phyloP scores from a whole-genome alignment of 805 yeast species.

The Candida loeiensis region DNA sequence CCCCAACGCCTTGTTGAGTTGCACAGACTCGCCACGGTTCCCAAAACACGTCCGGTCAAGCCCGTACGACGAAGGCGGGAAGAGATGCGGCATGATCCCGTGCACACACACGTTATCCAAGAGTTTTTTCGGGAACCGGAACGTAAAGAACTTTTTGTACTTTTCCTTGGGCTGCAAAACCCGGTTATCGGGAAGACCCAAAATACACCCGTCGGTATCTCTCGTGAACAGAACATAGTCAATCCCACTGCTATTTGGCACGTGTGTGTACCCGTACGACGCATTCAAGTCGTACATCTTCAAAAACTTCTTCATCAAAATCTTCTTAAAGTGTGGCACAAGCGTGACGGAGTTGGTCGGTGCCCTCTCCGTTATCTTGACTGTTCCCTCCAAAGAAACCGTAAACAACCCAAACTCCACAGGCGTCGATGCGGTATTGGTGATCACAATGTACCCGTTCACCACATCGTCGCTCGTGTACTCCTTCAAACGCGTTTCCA shows the following conservation, averaged over 20 bases:
- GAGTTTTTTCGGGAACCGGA: constrained; percentile 52
- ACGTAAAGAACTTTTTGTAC: constrained; percentile 57
- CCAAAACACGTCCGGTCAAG: constrained; percentile 36
- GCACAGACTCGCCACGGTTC: constrained; percentile 32
- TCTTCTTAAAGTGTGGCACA: constrained; percentile 22
- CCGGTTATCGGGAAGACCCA: constrained; percentile 51
- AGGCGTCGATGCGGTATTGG: constrained; percentile 44
- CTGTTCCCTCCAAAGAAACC: constrained; percentile 30
- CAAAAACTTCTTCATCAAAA: constrained; percentile 47
- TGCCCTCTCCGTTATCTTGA: constrained; percentile 31
- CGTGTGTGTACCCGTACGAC: constrained; percentile 46
- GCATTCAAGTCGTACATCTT: constrained; percentile 63
- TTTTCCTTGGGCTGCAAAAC: constrained; percentile 45
- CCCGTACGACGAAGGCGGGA: constrained; percentile 45
- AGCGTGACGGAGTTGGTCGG: constrained; percentile 10
- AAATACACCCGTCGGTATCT: constrained; percentile 46
- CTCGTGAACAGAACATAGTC: constrained; percentile 41
- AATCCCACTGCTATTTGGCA: constrained; percentile 51
- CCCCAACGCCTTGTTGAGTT: constrained; percentile 43
- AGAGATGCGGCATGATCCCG: constrained; percentile 32
- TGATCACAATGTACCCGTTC: constrained; percentile 44
- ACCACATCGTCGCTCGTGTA: constrained; percentile 41
- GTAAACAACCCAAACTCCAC: constrained; percentile 43
- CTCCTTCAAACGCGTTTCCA: constrained; percentile 45
- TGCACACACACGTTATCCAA: constrained; percentile 53